Percentiles rank a stretch among this genome's conserved stretches.
Evolutionary conservation across 164 flowering plant species (phyloP).

Genomic region (Tinospora cordifolia): DNA sequence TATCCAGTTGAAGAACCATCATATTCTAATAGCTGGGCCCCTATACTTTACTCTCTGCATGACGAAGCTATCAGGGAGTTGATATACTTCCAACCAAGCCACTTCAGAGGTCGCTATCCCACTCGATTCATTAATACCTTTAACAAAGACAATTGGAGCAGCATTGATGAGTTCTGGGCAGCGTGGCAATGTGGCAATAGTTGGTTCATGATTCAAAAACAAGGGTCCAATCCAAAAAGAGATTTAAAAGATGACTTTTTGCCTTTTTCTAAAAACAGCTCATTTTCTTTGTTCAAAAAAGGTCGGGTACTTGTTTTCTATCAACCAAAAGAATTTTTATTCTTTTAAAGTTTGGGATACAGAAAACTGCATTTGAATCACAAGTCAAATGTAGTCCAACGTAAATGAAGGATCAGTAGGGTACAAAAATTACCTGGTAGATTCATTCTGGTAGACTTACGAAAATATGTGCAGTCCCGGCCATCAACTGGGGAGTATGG

Average conservation of each 20-base stretch:
- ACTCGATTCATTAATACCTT: conserved; percentile 32
- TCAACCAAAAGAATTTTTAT: no score
- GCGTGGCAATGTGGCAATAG: no score
- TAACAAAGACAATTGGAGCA: conserved; percentile 1
- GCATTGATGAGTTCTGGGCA: no score
- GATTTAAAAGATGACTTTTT: no score
- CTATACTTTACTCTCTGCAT: conserved; percentile 54
- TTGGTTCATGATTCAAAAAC: no score
- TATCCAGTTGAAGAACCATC: conserved; percentile 16
- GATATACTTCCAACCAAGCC: conserved; percentile 67
- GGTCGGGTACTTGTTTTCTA: no score
- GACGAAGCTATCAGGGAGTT: conserved; percentile 66
- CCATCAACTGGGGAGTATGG: conserved; percentile 64
- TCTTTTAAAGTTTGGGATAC: no score
- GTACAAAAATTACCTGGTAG: conserved; percentile 31
- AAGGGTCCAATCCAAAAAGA: no score
- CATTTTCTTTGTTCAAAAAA: no score
- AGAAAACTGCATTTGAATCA: no score
- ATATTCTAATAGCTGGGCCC: conserved; percentile 51
- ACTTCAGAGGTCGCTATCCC: conserved; percentile 40
- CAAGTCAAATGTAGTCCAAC: no score
- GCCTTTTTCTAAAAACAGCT: no score
- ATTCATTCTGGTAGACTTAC: conserved; percentile 31
- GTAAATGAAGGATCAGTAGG: neutral
- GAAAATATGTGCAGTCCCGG: conserved; percentile 57